Evolutionary conservation across 441 rosid genomes (phyloP), one percentile per base, ranked within the genome.

Genomic region (Rhodomyrtus psidioides): DNA sequence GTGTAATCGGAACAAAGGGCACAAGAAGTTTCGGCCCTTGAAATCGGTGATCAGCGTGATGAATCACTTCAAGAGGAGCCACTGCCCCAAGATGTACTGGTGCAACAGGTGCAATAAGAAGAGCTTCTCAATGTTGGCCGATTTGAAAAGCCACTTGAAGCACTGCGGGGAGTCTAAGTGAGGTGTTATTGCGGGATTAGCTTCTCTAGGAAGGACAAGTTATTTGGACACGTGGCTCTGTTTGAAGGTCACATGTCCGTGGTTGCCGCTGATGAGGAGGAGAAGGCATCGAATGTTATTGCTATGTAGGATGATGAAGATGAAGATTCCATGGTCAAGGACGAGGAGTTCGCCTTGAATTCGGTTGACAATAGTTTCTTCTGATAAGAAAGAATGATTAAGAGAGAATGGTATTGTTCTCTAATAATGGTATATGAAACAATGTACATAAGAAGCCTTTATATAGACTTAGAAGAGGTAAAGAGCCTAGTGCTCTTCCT

Each of bases 191-290:
- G 97, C 7, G 95, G 95, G 88, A 92, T 93, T 55, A 92, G 90
- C 83, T 93, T 94, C 87, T 92, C 95, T 0, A 91, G 95, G 89
- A 94, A 93, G 86, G 95, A 94, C 76, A 92, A 94, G 92, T 86
- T 93, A 85, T 93, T 93, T 26, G 93, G 96, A 30, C 96, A 94
- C 83, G 86, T 94, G 90, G 92, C 94, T 4, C 75, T 92, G 92
- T 94, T 94, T 30, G 95, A 93, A 88, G 96, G 96, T 27, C 96
- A 94, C 84, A 91, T 92, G 94, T 95, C 96, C 0, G 93, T 92
- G 3, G 90, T 89, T 44, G 86, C 17, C 3, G 34, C 15, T 46
- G 83, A 74, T 24, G 57, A 79, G 24, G 81, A 27, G 12, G 53
- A 82, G 79, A 10, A 13, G n/a, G 27, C 74, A 82, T 86, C 81